A percentile compares a stretch with the other conserved stretches of the same genome.
These are phyloP conservation scores for Sporothrix protearum DNA, from an alignment of 2,329 filamentous ascomycete genomes.

Conservation along the genomic window DNA sequence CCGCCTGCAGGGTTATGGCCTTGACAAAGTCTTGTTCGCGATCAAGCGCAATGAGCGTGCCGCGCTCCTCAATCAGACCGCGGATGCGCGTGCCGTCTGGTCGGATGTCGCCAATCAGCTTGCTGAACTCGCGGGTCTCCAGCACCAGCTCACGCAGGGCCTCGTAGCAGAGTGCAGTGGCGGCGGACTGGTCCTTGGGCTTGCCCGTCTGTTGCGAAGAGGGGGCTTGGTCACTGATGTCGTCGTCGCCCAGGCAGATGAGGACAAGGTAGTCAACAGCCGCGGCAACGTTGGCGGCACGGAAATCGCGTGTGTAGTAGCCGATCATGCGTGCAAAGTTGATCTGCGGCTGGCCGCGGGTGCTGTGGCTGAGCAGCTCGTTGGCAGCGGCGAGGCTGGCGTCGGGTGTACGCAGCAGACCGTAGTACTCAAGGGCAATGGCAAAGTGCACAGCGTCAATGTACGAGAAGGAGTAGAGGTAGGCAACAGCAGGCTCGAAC, in stretches of 20 bases:
- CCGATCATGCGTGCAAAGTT: constrained; percentile 93
- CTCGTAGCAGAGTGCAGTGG: constrained; percentile 84
- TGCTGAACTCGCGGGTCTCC: constrained; percentile 95
- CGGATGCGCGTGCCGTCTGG: constrained; percentile 79
- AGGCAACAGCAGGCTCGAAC: constrained; percentile 90
- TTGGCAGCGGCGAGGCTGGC: constrained; percentile 62
- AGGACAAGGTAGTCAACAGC: constrained; percentile 91
- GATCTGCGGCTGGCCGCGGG: constrained; percentile 71
- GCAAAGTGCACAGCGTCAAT: constrained; percentile 94
- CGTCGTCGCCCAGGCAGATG: constrained; percentile 85
- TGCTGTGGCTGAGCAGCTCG: constrained; percentile 65
- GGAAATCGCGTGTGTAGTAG: constrained; percentile 94
- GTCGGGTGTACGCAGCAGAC: constrained; percentile 80
- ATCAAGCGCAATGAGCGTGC: constrained; percentile 72
- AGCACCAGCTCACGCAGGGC: constrained; percentile 89
- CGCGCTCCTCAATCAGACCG: constrained; percentile 82
- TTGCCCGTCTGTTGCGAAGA: constrained; percentile 39
- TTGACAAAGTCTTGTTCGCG: constrained; percentile 82
- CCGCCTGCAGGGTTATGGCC: constrained; percentile 89
- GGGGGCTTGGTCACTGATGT: constrained; percentile 46
- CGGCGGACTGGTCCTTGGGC: constrained; percentile 44
- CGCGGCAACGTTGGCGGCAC: constrained; percentile 80
- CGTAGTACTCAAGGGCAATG: constrained; percentile 83
- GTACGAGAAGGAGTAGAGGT: constrained; percentile 87
- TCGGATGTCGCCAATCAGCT: constrained; percentile 85